Conservation (phyloP, 495 filamentous ascomycete genomes). For the Penicillium pancosmium region DNA sequence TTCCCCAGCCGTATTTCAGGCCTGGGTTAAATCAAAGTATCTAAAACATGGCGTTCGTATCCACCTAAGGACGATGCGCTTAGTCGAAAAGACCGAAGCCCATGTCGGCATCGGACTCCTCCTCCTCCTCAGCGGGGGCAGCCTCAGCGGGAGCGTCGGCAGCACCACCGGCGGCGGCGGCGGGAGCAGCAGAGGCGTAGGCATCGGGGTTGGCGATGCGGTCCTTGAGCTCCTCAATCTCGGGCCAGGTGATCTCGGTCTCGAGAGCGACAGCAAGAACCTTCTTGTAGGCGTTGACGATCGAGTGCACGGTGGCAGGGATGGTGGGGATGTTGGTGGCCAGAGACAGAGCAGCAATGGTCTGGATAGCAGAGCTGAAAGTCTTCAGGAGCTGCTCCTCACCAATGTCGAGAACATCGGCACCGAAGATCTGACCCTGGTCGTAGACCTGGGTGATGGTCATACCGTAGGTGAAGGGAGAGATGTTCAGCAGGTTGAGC, state of each 20-base stretch:
- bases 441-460: conserved; percentile 94
- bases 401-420: conserved; percentile 85
- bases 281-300: conserved; percentile 98
- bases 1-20: conserved; percentile 32
- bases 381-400: conserved; percentile 87
- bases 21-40: conserved; percentile 35
- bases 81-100: conserved; percentile 64
- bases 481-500: conserved; percentile 99
- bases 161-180: conserved; percentile 54
- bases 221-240: conserved; percentile 97
- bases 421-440: conserved; percentile 84
- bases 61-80: conserved; percentile 34
- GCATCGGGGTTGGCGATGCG: conserved; percentile 97
- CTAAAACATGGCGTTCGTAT: conserved; percentile 48
- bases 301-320: conserved; percentile 92
- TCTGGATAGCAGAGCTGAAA: conserved; percentile 78
- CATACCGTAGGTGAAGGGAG: conserved; percentile 99
- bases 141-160: conserved; percentile 55
- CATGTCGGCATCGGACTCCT: conserved; percentile 54
- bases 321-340: conserved; percentile 93
- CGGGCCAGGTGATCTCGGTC: conserved; percentile 93
- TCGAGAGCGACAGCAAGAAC: conserved; percentile 84
- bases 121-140: conserved; percentile 54
- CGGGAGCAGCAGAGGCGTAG: conserved; percentile 80
- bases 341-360: conserved; percentile 88